Evolutionary conservation across 768 basidiomycete species (phyloP).

Genomic region (Amanita polypyramis): DNA sequence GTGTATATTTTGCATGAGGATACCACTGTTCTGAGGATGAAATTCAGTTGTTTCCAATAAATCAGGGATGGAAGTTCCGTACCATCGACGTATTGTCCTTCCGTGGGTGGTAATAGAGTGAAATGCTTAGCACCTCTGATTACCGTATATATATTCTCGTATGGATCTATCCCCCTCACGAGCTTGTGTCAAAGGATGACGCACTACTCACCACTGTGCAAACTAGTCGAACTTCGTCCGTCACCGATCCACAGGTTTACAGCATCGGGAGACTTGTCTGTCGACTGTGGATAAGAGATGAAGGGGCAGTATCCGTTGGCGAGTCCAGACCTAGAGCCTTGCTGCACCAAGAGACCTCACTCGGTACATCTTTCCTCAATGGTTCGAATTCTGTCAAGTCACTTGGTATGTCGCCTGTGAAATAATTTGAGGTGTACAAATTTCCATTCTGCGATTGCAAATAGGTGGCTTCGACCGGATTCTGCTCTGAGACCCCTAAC

Average conservation of each 20-base stretch:
- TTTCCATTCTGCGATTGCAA: conserved; percentile 93
- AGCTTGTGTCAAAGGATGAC: not conserved
- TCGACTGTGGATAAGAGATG: not conserved
- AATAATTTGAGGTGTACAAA: conserved; percentile 42
- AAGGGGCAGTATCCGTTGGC: not conserved
- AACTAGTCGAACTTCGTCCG: conserved; percentile 63
- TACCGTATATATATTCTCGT: conserved; percentile 90
- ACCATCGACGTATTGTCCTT: conserved; percentile 80
- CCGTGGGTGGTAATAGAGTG: conserved; percentile 80
- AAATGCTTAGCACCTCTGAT: conserved; percentile 80
- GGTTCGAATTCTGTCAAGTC: conserved; percentile 47
- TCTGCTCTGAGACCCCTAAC: not conserved
- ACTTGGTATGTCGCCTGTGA: conserved; percentile 20
- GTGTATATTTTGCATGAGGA: conserved; percentile 57
- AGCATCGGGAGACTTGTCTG: conserved; percentile 68
- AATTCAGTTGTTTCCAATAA: not conserved
- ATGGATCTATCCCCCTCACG: conserved; percentile 48
- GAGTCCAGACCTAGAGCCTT: conserved; percentile 59
- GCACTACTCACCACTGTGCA: conserved; percentile 66
- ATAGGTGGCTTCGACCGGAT: conserved; percentile 42
- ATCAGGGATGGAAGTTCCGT: conserved; percentile 8
- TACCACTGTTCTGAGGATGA: conserved; percentile 39
- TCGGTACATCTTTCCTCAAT: conserved; percentile 56
- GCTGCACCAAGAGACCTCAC: conserved; percentile 63
- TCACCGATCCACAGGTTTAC: conserved; percentile 93